Evolutionary conservation across 345 rosid species (phyloP), one percentile per base, ranked within the genome.

Genomic region (Corchorus capsularis): DNA sequence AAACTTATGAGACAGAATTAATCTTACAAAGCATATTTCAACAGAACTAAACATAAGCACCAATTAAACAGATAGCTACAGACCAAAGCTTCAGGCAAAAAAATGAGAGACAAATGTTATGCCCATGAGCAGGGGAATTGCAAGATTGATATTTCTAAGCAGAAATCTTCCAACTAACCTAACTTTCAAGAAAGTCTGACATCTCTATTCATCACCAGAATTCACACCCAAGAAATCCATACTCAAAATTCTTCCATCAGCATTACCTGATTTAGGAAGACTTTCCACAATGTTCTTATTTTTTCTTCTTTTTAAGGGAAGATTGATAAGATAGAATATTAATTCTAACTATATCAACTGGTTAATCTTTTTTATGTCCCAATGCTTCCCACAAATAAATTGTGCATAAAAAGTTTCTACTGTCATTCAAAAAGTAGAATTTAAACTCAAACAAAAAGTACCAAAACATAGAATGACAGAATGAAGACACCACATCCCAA

Each of bases 141-240:
- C 34, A 46, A 39, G 75, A 57, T 55, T 6, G 6, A 13, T 75
- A 32, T 67, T 27, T 47, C 45, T 41, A 39, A 65, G 39, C 10
- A 39, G 47, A 55, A 64, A 53, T 54, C 47, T 9, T 47, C 20
- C 49, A 20, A 47, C 20, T 56, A 37, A 43, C 22, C 43, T 54
- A 7, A 45, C 22, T 66, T 57, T 77, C 75, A 70, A 17, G 27
- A 64, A 46, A 53, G 80, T 6, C 37, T 45, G 34, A 50, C 64
- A n/a, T 57, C 17, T 55, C 67, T 4, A 14, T 59, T 69, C 45
- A 59, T 39, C 50, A 69, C 27, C 35, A 41, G 13, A 45, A 22
- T 22, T 72, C 56, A 57, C 41, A 66, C 19, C 34, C 45, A 54
- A 8, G 45, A 32, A 20, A 46, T 9, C n/a, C 19, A 35, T 14